Evolutionary conservation across 306 rosid genomes (phyloP), one percentile per base, ranked within the genome.

Genomic region (Lupinus albus): DNA sequence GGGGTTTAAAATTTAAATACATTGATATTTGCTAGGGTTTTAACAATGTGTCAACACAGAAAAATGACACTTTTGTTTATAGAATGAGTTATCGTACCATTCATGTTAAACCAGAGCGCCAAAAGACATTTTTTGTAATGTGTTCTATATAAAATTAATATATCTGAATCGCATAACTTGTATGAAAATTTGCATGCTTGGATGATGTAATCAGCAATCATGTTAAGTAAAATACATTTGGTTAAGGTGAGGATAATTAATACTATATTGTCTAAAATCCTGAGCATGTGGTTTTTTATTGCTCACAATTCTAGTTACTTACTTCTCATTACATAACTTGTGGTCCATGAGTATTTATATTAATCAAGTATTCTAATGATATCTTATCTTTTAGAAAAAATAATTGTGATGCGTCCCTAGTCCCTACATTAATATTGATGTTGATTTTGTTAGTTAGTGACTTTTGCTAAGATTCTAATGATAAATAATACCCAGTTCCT

Each of bases 161-260:
- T 18, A n/a, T 28, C 12, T 1, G 16, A 46, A 15, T 65, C 33
- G 28, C 25, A 18, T 56, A 46, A 18, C 16, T 33, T 65, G 35
- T 9, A 21, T 10, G 44, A 15, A 25, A 16, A 36, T 39, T 62
- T 20, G 13, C 49, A 11, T 63, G 17, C 61, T 39, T 39, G 4
- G 30, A 25, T 47, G 76, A 30, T 52, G 65, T 52, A 64, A 21
- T 25, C 30, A 25, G 30, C 30, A 25, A 25, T 68, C 60, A 46
- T 20, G 41, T 36, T 10, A 54, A 62, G 62, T 62, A 30, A 73
- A 79, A 46, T 54, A 32, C 41, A 61, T 18, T 7, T 73, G 39
- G 51, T 68, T 55, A 5, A 28, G 56, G 62, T 68, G 52, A 54
- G 20, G 41, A 49, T 55, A 35, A 2, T 60, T 17, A 59, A 41